Base-by-base conservation (phyloP, 2,329 filamentous ascomycete species). In the Verticillium longisporum region DNA sequence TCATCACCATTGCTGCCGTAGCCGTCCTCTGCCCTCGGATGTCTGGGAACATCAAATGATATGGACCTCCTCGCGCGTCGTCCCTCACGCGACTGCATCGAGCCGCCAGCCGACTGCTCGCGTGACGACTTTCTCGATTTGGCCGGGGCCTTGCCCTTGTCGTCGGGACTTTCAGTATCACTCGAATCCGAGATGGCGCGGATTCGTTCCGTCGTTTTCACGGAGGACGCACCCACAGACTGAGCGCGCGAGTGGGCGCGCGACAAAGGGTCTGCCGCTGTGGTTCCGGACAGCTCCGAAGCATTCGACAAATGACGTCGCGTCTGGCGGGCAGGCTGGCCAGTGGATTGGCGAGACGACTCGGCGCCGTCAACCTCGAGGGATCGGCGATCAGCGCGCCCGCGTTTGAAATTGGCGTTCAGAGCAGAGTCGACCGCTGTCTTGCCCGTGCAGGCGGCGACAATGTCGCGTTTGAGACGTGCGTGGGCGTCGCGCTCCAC, bases 391-490 rank as follows among this genome's bases (percentile, higher is more conserved):
- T 45, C 41, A n/a, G 15, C 31, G 32, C 57, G 41, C n/a, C 57
- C 41, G 32, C 57, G 57, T 32, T 59, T 59, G 45, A 59, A 59
- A 9, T 59, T 59, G 41, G 57, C 57, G 21, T 59, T 59, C 6
- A 59, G 57, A 2, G 57, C 57, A 32, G 57, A 59, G 45, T 59
- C 57, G 45, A 59, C 57, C n/a, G 57, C 57, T n/a, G 57, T 59
- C 57, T 59, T 59, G 57, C 57, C 57, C 15, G 41, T 54, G 57
- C 57, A 59, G 31, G 57, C 57, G 45, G 57, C 41, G 45, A 59
- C 57, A 34, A 65, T 64, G 57, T 65, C 62, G 5, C 61, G 34
- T 41, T 62, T 63, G n/a, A 65, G 53, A 13, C 59, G 59, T 14
- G 64, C 41, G 26, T 65, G 64, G 45, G 38, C 60, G 55, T 62